Base-by-base conservation (phyloP, 768 basidiomycete species). In the Goffeauzyma gilvescens region DNA sequence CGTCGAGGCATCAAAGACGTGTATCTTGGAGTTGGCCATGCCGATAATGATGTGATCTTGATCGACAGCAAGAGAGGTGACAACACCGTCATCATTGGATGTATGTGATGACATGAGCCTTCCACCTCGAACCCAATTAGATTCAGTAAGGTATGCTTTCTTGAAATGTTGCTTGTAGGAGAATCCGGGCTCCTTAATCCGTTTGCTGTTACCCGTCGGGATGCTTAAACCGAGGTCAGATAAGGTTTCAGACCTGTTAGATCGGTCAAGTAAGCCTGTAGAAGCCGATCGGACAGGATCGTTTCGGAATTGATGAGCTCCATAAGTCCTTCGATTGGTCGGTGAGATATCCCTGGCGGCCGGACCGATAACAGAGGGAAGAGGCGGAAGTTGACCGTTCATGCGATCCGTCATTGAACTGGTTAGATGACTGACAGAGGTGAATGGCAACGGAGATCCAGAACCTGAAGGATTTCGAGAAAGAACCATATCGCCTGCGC, bases 11-110 rank as follows among this genome's bases (percentile, higher is more conserved):
- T 78, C 78, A 65, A 85, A 95, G 8, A 95, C 69, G 54, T 85
- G 80, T 34, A 95, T 79, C 48, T 76, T 75, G 50, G 73, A 72
- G 58, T 80, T 89, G 7, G 82, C 81, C 51, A 93, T 78, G 1
- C 84, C 87, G 15, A 87, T 78, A 33, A 90, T 78, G 55, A 95
- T 75, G 72, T 78, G 83, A 33, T 80, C 73, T 10, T 69, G 63
- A 62, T 90, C 83, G 37, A 95, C 67, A 0, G 86, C 82, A 17
- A 89, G 70, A 4, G 80, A 82, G 0, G 90, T 93, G 21, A 95
- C 81, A 23, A 83, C 78, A 13, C 76, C 77, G 26, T 70, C 67
- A 44, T 72, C 74, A 53, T 65, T 58, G 25, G 61, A 59, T 43
- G 61, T 64, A 55, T 83, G 81, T 0, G 74, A 69, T 4, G 74